Evolutionary conservation across 225 moss, liverwort and hornwort genomes (phyloP).

Genomic region (Thuidium tamariscinum): DNA sequence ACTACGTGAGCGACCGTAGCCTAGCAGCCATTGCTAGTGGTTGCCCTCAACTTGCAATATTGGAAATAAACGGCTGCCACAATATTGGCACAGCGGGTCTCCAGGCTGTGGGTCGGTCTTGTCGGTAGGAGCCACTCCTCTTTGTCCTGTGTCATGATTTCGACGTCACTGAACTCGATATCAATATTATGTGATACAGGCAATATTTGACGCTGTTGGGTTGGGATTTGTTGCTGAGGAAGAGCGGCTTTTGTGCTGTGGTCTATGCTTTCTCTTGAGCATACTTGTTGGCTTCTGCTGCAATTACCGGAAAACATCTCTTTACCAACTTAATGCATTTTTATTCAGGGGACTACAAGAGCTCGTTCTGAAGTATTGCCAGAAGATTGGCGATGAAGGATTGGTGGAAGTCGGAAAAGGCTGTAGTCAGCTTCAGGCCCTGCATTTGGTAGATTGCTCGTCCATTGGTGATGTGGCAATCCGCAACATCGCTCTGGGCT

Average conservation of each 20-base stretch:
- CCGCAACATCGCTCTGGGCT: conserved; percentile 54
- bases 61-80: conserved; percentile 72
- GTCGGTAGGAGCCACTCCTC: conserved; percentile 27
- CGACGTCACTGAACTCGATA: neutral
- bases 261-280: neutral
- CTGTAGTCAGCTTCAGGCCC: conserved; percentile 44
- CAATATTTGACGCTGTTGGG: neutral
- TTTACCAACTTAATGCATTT: neutral
- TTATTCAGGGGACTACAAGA: conserved; percentile 45
- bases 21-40: conserved; percentile 60
- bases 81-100: conserved; percentile 71
- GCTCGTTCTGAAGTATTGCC: conserved; percentile 65
- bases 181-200: neutral
- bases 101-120: conserved; percentile 63
- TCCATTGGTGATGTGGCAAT: conserved; percentile 54
- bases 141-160: neutral
- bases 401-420: conserved; percentile 68
- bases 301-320: neutral
- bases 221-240: neutral
- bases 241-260: neutral
- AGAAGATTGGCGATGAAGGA: conserved; percentile 67
- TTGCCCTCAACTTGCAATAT: conserved; percentile 44
- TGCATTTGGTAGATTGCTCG: conserved; percentile 66
- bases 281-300: neutral
- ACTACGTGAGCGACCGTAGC: conserved; percentile 60